phyloP scores from a whole-genome alignment of 2,329 filamentous ascomycete genomes.

The Pezicula neosporulosa region DNA sequence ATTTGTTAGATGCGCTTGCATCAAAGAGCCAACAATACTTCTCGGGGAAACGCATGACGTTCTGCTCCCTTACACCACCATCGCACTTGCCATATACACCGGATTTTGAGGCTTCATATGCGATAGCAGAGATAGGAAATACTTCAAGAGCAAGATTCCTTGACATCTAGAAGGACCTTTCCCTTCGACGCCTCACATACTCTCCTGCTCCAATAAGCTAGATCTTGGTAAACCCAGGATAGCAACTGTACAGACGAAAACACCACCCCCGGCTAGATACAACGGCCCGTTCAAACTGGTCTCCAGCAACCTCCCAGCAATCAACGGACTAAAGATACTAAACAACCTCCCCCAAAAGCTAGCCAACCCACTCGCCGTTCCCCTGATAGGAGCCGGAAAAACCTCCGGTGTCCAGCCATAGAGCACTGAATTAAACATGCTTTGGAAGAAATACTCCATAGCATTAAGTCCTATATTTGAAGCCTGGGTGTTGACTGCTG shows the following conservation, averaged over 20 bases:
- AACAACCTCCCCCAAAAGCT: conserved; percentile 57
- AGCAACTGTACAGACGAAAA: conserved; percentile 47
- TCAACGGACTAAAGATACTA: conserved; percentile 54
- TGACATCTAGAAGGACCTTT: too few species aligned
- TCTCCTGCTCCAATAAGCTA: too few species aligned
- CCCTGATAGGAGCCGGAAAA: conserved; percentile 43
- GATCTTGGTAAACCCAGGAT: conserved; percentile 43
- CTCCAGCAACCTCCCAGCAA: conserved; percentile 43
- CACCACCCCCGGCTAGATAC: conserved; percentile 53
- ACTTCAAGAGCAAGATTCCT: too few species aligned
- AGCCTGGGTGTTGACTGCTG: conserved; percentile 22
- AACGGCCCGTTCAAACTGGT: conserved; percentile 44
- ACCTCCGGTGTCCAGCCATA: conserved; percentile 20
- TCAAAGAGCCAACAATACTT: too few species aligned
- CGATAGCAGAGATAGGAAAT: too few species aligned
- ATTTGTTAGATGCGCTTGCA: too few species aligned
- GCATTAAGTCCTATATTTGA: conserved; percentile 25
- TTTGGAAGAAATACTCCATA: conserved; percentile 29
- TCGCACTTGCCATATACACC: too few species aligned
- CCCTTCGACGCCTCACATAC: too few species aligned
- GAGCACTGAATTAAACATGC: conserved; percentile 20
- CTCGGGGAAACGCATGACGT: too few species aligned
- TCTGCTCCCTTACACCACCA: too few species aligned
- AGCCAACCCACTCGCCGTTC: conserved; percentile 50
- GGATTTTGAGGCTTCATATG: too few species aligned